phyloP scores from a whole-genome alignment of 768 basidiomycete species.

The Collybia sordida region DNA sequence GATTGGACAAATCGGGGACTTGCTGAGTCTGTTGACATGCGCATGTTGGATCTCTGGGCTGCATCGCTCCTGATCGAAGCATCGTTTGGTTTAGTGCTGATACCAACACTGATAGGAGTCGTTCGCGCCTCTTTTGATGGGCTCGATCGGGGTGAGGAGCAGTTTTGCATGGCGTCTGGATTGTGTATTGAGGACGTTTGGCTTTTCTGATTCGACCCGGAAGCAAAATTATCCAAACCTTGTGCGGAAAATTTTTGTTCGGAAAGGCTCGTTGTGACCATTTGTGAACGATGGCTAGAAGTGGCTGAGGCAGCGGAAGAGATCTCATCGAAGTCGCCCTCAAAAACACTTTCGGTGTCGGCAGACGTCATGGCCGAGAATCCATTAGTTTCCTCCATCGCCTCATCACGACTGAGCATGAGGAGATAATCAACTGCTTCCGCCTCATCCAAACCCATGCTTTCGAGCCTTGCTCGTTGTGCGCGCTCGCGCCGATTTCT shows the following conservation, averaged over 20 bases:
- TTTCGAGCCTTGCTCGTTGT: slow-evolving; percentile 54
- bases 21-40: slow-evolving; percentile 15
- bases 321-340: slow-evolving; percentile 51
- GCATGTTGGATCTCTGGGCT: slow-evolving; percentile 10
- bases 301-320: slow-evolving; percentile 17
- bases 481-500: slow-evolving; percentile 51
- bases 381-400: slow-evolving; percentile 23
- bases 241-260: too few species aligned
- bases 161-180: slow-evolving; percentile 57
- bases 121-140: slow-evolving; percentile 7
- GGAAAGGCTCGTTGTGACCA: too few species aligned
- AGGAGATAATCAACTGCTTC: slow-evolving; percentile 80
- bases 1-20: background rate
- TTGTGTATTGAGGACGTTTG: slow-evolving; percentile 51
- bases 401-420: slow-evolving; percentile 85
- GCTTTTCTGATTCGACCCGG: slow-evolving; percentile 49
- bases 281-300: too few species aligned
- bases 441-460: slow-evolving; percentile 69
- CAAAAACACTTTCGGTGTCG: slow-evolving; percentile 51
- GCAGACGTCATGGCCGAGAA: slow-evolving; percentile 9
- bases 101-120: slow-evolving; percentile 23
- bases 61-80: slow-evolving; percentile 8
- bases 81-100: slow-evolving; percentile 18
- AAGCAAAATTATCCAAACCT: slow-evolving; percentile 13
- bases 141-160: too few species aligned